Percentiles rank a stretch among this genome's conserved stretches.
phyloP scores from a whole-genome alignment of 2,329 filamentous ascomycete species.

The Xylariaceae sp. region DNA sequence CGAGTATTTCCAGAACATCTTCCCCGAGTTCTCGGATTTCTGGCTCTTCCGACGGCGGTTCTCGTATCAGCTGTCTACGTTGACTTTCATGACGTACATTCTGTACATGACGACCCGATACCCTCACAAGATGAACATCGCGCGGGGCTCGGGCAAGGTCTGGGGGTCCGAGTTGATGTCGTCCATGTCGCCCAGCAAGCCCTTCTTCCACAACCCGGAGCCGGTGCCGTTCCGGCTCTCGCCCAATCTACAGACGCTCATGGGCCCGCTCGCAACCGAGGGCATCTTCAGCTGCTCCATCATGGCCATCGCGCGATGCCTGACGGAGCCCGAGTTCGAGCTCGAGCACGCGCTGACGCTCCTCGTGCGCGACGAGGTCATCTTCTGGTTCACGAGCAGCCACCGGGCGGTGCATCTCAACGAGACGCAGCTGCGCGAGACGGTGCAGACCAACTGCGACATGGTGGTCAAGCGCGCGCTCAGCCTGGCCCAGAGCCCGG shows the following conservation, averaged over 20 bases:
- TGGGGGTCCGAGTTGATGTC: constrained; percentile 96
- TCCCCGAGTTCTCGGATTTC: constrained; percentile 87
- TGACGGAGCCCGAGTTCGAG: constrained; percentile 83
- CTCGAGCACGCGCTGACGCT: constrained; percentile 92
- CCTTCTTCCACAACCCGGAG: constrained; percentile 91
- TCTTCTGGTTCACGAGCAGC: constrained; percentile 84
- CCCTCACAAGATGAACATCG: constrained; percentile 91
- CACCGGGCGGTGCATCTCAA: constrained; percentile 58
- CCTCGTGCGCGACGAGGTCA: constrained; percentile 96
- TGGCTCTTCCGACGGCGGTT: constrained; percentile 98
- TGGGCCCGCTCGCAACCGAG: constrained; percentile 93
- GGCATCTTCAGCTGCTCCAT: constrained; percentile 92
- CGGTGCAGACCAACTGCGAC: constrained; percentile 81
- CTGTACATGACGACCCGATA: constrained; percentile 96
- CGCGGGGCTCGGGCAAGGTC: constrained; percentile 80
- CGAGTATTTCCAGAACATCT: constrained; percentile 83
- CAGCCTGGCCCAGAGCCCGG: constrained; percentile 71
- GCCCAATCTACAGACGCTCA: constrained; percentile 89
- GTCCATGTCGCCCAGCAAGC: constrained; percentile 75
- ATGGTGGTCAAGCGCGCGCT: constrained; percentile 87
- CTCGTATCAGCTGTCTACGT: constrained; percentile 86
- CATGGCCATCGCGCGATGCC: constrained; percentile 92
- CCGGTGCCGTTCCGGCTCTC: constrained; percentile 95
- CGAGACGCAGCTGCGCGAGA: constrained; percentile 67
- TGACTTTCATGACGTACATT: constrained; percentile 98